Base-by-base conservation (phyloP, 2,329 filamentous ascomycete genomes). In the Penicillium palitans region DNA sequence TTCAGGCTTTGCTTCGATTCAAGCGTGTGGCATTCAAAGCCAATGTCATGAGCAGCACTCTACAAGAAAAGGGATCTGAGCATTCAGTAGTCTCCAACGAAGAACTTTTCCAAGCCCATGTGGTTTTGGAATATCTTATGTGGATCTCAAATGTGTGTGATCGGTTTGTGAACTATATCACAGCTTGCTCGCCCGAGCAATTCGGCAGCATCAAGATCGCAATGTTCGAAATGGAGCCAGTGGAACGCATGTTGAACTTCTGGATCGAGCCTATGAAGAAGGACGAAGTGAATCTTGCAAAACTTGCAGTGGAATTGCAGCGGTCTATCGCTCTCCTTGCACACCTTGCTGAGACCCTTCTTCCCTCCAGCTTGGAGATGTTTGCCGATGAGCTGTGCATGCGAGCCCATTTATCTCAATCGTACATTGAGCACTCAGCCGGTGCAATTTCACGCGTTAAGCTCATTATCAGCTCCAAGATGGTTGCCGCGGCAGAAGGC, bases 21-120 rank as follows among this genome's bases (percentile, higher is more conserved):
- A 93, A 90, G 72, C 84, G 93, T 45, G 84, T 98, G 48, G 86
- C 86, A 1, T 96, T 96, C 81, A 99, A 98, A 79, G 89, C 93
- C 1, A 86, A 85, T 51, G 79, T 97, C 49, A 82, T 96, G 58
- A 87, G 88, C 63, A 84, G 82, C 37, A 91, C 95, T 64, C 84
- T 96, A 69, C 90, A 89, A 64, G 92, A 96, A 68, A 85, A 88
- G 49, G 81, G 93, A 66, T 86, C 85, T 55, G 86, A 88, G 47
- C 86, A 88, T 67, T 78, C 84, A 9, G 82, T 87, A n/a, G 80
- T 84, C 41, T 85, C 87, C 59, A 65, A 92, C 64, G 90, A 96
- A 64, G 90, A 95, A 64, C 79, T 91, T 6, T 90, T 96, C 71
- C 84, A 87, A 12, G 89, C 89, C 6, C 92, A 90, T 65, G 90